A percentile compares a stretch with the other conserved stretches of the same genome.
Conservation (phyloP, 2,329 filamentous ascomycete species). For the Pseudocercospora pini-densiflorae region DNA sequence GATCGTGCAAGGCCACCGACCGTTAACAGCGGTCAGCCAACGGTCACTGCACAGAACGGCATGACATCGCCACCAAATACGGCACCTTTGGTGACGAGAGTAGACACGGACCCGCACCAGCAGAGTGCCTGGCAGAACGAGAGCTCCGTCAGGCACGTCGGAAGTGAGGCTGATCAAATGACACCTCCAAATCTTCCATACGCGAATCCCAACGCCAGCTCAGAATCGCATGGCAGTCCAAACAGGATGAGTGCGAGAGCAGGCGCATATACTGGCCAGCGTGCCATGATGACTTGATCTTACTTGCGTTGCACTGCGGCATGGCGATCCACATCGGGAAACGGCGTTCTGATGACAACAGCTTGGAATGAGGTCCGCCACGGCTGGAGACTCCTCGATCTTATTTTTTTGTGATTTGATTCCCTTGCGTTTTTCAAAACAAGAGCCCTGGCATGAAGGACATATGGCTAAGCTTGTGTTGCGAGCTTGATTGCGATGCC, state of each 20-base stretch:
- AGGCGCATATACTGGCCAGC: conserved; percentile 34
- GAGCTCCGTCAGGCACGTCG: conserved; percentile 77
- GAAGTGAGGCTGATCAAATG: conserved; percentile 35
- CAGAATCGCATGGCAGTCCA: conserved; percentile 39
- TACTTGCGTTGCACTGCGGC: conserved; percentile 1
- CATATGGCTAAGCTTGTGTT: not conserved
- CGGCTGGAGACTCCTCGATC: not conserved
- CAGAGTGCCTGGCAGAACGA: conserved; percentile 77
- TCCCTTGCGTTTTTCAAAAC: not conserved
- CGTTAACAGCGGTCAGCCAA: conserved; percentile 39
- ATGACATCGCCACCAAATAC: conserved; percentile 50
- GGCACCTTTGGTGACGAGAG: conserved; percentile 65
- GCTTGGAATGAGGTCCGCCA: not conserved
- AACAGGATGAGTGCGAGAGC: conserved; percentile 34
- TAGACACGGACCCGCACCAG: conserved; percentile 84
- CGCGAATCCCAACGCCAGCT: conserved; percentile 34
- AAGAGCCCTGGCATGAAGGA: not conserved
- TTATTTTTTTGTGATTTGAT: not conserved
- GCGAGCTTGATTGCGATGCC: not conserved
- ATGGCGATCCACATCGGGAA: conserved; percentile 1
- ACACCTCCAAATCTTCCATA: conserved; percentile 37
- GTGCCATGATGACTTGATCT: conserved; percentile 29
- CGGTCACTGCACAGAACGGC: conserved; percentile 26
- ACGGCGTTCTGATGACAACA: conserved; percentile 6
- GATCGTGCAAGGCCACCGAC: conserved; percentile 70